phyloP scores from a whole-genome alignment of 2,329 filamentous ascomycete species.

The Fusarium equiseti region DNA sequence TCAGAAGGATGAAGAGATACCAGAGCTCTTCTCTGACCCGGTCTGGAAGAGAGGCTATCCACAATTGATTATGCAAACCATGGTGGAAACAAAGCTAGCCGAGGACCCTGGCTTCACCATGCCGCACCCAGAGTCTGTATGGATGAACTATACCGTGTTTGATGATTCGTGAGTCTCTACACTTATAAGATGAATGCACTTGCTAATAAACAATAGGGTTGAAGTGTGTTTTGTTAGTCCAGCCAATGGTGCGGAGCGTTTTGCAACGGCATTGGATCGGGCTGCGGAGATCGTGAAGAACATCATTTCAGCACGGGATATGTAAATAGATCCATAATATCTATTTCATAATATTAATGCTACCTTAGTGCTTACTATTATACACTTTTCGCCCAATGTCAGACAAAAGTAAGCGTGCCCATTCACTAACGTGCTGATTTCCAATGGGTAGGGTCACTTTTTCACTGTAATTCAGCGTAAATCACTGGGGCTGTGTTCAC shows the following conservation, averaged over 20 bases:
- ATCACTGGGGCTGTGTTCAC: neutral
- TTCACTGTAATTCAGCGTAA: neutral
- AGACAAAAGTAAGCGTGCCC: neutral
- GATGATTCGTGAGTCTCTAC: constrained; percentile 4
- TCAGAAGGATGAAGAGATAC: neutral
- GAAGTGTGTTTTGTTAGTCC: constrained; percentile 12
- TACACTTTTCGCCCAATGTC: neutral
- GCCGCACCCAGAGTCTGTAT: constrained; percentile 11
- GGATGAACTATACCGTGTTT: constrained; percentile 7
- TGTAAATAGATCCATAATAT: neutral
- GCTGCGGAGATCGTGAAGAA: constrained; percentile 3
- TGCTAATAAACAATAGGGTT: neutral
- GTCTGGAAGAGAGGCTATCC: constrained; percentile 16
- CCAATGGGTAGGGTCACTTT: neutral
- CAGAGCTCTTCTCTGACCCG: neutral
- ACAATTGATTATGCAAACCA: constrained; percentile 6
- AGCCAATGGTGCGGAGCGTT: neutral
- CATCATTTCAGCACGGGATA: neutral
- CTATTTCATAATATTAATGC: neutral
- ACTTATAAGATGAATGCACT: accelerated
- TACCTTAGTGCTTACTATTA: neutral
- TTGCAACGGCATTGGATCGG: neutral
- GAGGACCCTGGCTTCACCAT: constrained; percentile 14
- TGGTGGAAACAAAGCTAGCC: constrained; percentile 9
- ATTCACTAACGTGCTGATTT: neutral